Conservation (phyloP, 495 filamentous ascomycete species). For the Xylaria intraflava region DNA sequence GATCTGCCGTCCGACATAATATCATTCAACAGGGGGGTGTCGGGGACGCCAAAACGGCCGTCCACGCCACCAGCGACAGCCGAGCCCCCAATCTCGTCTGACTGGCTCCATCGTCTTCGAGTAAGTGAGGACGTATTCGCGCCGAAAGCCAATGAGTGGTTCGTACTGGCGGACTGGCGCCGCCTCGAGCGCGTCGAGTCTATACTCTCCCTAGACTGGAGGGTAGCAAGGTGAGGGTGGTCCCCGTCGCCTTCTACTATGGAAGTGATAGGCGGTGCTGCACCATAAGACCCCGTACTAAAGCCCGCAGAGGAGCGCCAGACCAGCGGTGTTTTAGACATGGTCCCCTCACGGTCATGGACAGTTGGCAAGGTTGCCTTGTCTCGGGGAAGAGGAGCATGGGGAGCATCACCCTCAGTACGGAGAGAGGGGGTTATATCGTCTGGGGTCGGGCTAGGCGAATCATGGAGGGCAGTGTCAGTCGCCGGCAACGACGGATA, state of each 20-base stretch:
- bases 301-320: constrained; percentile 54
- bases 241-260: constrained; percentile 12
- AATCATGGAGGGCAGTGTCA: background rate
- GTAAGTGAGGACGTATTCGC: constrained; percentile 19
- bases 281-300: constrained; percentile 22
- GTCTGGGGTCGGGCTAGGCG: background rate
- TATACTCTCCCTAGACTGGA: constrained; percentile 10
- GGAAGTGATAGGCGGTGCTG: constrained; percentile 16
- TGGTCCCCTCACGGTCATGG: constrained; percentile 23
- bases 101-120: constrained; percentile 24
- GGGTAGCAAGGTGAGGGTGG: background rate
- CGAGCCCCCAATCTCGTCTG: constrained; percentile 37
- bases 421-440: constrained; percentile 16
- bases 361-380: constrained; percentile 18
- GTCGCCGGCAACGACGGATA: background rate
- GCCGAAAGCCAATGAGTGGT: constrained; percentile 8
- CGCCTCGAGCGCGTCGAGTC: constrained; percentile 11
- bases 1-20: constrained; percentile 23
- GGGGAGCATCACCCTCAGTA: constrained; percentile 21
- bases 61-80: constrained; percentile 37
- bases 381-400: constrained; percentile 13
- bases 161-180: constrained; percentile 14
- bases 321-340: constrained; percentile 51
- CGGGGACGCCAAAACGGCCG: constrained; percentile 40
- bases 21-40: constrained; percentile 32